Evolutionary conservation across 2,329 filamentous ascomycete genomes (phyloP).

Genomic region (Claviceps pazoutovae): DNA sequence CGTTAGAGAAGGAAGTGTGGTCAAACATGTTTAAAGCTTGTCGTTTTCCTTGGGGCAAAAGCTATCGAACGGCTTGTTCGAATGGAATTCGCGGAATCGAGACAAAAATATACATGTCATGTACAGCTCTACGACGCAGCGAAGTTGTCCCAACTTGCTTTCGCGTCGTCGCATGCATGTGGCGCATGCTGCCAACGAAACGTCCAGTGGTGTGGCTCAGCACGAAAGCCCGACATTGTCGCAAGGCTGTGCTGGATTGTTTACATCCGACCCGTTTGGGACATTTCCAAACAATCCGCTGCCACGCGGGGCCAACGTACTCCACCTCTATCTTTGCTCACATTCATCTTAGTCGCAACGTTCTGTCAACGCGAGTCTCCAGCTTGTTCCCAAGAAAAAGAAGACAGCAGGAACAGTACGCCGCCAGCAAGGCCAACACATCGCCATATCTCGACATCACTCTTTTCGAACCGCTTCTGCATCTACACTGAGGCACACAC

Average conservation of each 20-base stretch:
- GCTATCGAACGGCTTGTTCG: neutral
- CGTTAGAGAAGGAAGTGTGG: conserved; percentile 51
- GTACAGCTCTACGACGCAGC: neutral
- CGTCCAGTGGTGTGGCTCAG: conserved; percentile 1
- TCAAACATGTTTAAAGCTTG: conserved; percentile 36
- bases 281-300: conserved; percentile 25
- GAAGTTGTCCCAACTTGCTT: neutral
- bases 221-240: neutral
- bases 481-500: neutral
- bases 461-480: neutral
- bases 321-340: conserved; percentile 2
- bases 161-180: conserved; percentile 13
- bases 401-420: neutral
- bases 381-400: neutral
- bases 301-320: conserved; percentile 10
- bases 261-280: conserved; percentile 25
- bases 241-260: conserved; percentile 16
- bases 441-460: neutral
- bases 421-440: neutral
- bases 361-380: neutral
- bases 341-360: neutral
- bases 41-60: neutral
- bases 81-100: neutral
- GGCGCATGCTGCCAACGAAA: neutral
- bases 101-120: neutral